phyloP scores from a whole-genome alignment of 23 red algal species.

The Chondrus crispus region DNA sequence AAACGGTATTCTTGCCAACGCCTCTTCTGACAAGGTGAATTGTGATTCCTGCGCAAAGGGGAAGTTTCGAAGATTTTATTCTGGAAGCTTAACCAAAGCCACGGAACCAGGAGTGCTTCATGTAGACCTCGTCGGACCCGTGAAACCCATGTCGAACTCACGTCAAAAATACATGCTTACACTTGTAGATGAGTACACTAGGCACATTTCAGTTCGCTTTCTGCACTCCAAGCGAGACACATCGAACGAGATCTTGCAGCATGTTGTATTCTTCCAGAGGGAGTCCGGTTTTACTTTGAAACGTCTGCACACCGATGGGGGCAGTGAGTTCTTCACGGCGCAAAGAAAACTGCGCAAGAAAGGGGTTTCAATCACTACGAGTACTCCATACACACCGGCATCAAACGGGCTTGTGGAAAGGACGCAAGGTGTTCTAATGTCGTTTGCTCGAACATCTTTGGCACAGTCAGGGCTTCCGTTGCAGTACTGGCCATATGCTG shows the following conservation, averaged over 20 bases:
- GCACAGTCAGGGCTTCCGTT: not conserved
- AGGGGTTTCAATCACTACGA: not conserved
- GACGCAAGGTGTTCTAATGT: not conserved
- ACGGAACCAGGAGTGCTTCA: not conserved
- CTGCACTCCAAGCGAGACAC: not conserved
- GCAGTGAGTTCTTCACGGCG: not conserved
- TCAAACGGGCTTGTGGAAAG: constrained; percentile 47
- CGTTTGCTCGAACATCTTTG: not conserved
- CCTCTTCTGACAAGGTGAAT: not conserved
- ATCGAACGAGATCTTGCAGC: not conserved
- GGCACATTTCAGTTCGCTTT: not conserved
- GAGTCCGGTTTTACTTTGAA: not conserved
- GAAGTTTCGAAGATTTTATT: not conserved
- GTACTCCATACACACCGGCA: constrained; percentile 6
- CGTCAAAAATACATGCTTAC: too few species aligned
- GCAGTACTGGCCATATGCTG: constrained; percentile 6
- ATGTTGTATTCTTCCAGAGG: not conserved
- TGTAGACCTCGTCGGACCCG: not conserved
- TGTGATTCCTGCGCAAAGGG: not conserved
- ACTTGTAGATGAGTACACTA: not conserved
- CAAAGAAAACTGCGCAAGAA: not conserved
- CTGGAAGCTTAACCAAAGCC: not conserved
- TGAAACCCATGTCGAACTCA: too few species aligned
- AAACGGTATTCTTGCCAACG: not conserved
- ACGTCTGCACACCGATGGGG: not conserved